Evolutionary conservation across 179 eudicot genomes (phyloP).

Genomic region (Heliamphora pulchella): DNA sequence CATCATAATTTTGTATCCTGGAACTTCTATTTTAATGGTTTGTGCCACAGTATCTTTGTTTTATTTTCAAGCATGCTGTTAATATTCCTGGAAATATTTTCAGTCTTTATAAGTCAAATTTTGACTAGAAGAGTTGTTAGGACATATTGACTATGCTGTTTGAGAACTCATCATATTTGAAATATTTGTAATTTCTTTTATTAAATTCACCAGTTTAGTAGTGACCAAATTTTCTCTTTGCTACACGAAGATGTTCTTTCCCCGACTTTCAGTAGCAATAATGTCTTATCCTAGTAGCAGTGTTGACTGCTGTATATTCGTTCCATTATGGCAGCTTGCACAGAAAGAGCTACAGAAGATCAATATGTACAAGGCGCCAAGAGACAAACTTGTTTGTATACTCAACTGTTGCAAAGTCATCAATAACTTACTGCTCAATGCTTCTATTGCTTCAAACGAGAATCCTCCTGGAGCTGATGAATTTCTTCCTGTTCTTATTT

Average conservation of each 20-base stretch:
- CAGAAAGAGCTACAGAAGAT: slow-evolving; percentile 96
- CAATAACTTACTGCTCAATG: slow-evolving; percentile 78
- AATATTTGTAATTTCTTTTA: background rate
- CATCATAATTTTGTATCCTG: background rate
- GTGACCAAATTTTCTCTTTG: background rate
- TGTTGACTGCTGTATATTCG: slow-evolving; percentile 4
- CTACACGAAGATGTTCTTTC: background rate
- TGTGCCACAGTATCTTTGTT: background rate
- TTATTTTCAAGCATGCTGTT: background rate
- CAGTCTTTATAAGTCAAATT: too few relatives aligned
- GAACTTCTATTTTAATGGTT: background rate
- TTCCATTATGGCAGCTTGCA: slow-evolving; percentile 58
- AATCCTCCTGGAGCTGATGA: slow-evolving; percentile 94
- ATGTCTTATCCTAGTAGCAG: background rate
- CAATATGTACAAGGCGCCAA: slow-evolving; percentile 90
- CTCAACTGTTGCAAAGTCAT: slow-evolving; percentile 92
- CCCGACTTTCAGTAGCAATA: slow-evolving; percentile 3
- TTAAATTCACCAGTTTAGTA: background rate
- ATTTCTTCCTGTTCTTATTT: slow-evolving; percentile 93
- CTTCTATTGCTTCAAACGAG: slow-evolving; percentile 66
- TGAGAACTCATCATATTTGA: background rate
- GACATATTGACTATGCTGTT: background rate
- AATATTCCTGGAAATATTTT: background rate
- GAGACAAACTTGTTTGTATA: slow-evolving; percentile 92
- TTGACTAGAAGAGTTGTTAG: background rate